Base-by-base conservation (phyloP, 208 protist species). In the Naegleria gruberi region DNA sequence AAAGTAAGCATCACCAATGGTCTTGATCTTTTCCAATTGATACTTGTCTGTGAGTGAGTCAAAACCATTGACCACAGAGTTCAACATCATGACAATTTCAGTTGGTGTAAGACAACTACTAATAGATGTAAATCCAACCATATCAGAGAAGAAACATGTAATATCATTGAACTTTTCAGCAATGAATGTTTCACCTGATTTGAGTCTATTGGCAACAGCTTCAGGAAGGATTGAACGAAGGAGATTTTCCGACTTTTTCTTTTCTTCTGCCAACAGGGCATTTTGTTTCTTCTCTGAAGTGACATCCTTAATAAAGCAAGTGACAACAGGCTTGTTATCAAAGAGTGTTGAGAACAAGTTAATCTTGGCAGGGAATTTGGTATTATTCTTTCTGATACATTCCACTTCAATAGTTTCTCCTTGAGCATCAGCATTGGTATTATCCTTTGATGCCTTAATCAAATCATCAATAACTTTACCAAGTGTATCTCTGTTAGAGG, bases 11-110 rank as follows among this genome's bases (percentile, higher is more conserved):
- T 94, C 93, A 57, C 93, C 93, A 89, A 94, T 94, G 15, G 93
- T 94, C 88, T 94, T 94, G 82, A 94, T 94, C 91, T 94, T 94
- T 46, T 94, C 93, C 4, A 94, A 57, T 30, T 82, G 77, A n/a
- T 93, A 90, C 46, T 89, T 73, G 89, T 94, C 92, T 26, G 91
- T 91, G 26, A 93, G 40, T 46, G 90, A 91, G 89, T 94, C 93
- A 87, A 94, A 94, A 77, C 91, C 91, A 44, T 91, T 82, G 47
- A 94, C 93, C 37, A 94, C 90, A 55, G 92, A 86, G 46, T 94
- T 93, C 57, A 94, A 91, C 81, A 94, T 92, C 77, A 89, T 86
- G 6, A 94, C 92, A 89, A 94, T 89, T 43, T 94, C 91, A n/a
- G 55, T 65, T 30, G 93, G 91, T 55, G 43, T 74, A 92, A 94